Evolutionary conservation across 192 early-diverging fungal genomes (phyloP), one percentile per base, ranked within the genome.

Genomic region (Oehlia diaphana): DNA sequence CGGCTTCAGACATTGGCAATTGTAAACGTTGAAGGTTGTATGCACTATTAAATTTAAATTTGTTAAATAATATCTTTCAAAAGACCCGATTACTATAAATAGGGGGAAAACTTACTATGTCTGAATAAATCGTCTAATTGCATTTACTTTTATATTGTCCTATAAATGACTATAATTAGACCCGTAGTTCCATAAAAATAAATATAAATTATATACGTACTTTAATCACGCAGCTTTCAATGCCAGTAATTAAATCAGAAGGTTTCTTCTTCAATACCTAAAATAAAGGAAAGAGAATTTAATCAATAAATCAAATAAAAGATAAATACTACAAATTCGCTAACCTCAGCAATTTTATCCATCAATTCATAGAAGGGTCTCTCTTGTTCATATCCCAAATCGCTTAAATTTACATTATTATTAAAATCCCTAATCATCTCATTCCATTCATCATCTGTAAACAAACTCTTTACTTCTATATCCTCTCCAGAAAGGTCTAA

Each of bases 261-360:
- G 74, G 37, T 16, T 76, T 65, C 31, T 76, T 76, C 26, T 9
- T 23, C 74, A 76, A 76, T 76, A 76, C 74, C 74, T 76, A 76
- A 23, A 0, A 31, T 31, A 31, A 33, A 63, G n/a, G 2, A 37
- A 4, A 76, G 50, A 64, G 50, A 63, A 76, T 63, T 31, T 33
- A 63, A 23, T 13, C 13, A 9, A 65, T 49, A 65, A 19, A 14
- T 26, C 50, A 77, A 77, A 77, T 66, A 35, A 77, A 77, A 66
- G 42, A 4, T 58, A 61, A 31, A 53, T 71, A 71, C 0, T 71
- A 42, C 23, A 71, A 69, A 66, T 58, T 62, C 16, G 1, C 33
- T 47, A 47, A 66, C 35, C 67, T 78, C 13, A 1, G 2, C 9
- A 9, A 78, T 78, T 70, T 68, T 39, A 19, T 78, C 77, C 44